These are phyloP conservation scores for Ceratocystis cubensis DNA, from an alignment of 2,329 filamentous ascomycete species.

Conservation along the genomic window DNA sequence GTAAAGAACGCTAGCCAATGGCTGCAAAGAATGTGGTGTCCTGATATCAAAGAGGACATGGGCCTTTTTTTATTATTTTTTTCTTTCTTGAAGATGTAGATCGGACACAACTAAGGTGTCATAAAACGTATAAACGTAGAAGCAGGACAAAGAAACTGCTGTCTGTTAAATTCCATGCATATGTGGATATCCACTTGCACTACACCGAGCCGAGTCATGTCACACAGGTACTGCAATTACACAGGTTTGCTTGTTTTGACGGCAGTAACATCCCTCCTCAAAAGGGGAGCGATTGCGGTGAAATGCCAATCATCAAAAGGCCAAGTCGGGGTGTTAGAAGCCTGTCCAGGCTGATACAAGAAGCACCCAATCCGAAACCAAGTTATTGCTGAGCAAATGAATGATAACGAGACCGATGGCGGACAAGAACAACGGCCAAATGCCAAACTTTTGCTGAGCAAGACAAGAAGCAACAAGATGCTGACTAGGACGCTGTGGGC, in stretches of 20 bases:
- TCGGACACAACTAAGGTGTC: neutral
- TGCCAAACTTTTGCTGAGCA: neutral
- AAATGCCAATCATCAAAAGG: neutral
- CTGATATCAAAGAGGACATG: neutral
- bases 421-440: neutral
- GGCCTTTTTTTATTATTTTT: neutral
- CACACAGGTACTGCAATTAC: slow-evolving; percentile 3
- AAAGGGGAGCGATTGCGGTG: neutral
- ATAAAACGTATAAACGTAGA: neutral
- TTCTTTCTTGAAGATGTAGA: neutral
- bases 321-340: neutral
- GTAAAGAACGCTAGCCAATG: neutral
- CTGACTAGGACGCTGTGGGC: neutral
- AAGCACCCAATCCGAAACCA: neutral
- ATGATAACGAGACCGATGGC: neutral
- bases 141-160: neutral
- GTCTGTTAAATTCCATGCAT: neutral
- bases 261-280: neutral
- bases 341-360: neutral
- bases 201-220: slow-evolving; percentile 2
- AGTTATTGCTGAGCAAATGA: neutral
- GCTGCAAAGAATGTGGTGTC: neutral
- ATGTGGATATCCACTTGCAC: slow-evolving; percentile 1
- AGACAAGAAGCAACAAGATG: neutral
- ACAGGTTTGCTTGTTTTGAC: slow-evolving; percentile 8